Base-by-base conservation (phyloP, 1,139 yeast species). In the Hyphopichia buzzinii region DNA sequence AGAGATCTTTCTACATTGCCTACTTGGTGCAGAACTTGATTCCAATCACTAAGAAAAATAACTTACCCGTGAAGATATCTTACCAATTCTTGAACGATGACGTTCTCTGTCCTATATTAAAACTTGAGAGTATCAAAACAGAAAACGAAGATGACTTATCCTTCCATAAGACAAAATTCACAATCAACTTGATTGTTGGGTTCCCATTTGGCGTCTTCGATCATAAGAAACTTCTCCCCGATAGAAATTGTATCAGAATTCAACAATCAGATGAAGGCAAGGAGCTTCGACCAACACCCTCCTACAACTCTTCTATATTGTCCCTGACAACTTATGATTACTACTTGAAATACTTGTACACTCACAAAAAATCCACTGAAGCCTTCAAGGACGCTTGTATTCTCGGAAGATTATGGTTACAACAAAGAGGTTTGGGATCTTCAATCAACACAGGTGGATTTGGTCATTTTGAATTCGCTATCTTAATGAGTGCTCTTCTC, bases 331-430 rank as follows among this genome's bases (percentile, higher is more conserved):
- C 85, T 4, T 79, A 80, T 55, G 81, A 78, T 41, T 76, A 81
- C 43, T 85, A 85, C 56, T 69, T 87, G 52, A 83, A 84, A 55
- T 84, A 76, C 50, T 64, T 90, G 32, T 87, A 88, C 59, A 79
- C 86, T 25, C 74, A 85, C 24, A 82, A 84, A 48, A 84, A 84
- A 52, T 68, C 83, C 7, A 78, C 96, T 2, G 90, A 84, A 41
- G 79, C 88, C n/a, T 92, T 88, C 59, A 78, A 77, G 47, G 96
- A 90, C 50, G 97, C 98, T 2, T 82, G 92, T 46, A 77, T 83
- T 12, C 69, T 92, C 36, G 97, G 97, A 3, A 75, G 90, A 47
- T 67, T 92, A 41, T 92, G 98, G 98, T 71, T 92, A 30, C 74
- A 78, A 37, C 97, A 92, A 62, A 74, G 96, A 45, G 95, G 95